A percentile compares a stretch with the other conserved stretches of the same genome.
phyloP scores from a whole-genome alignment of 495 filamentous ascomycete genomes.

The Collariella sp. region DNA sequence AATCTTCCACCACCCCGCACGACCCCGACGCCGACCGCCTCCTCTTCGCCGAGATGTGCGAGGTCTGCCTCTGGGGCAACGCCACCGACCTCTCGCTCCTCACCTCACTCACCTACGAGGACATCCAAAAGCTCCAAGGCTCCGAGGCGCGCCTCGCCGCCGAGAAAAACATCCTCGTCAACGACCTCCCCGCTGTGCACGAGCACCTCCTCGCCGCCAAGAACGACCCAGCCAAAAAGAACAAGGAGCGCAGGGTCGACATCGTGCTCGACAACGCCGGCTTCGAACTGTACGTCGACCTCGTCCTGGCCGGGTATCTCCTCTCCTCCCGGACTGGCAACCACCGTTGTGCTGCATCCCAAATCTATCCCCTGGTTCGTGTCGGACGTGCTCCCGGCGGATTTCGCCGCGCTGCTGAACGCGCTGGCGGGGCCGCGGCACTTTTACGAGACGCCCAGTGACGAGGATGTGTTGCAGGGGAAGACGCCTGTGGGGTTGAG shows the following conservation, averaged over 20 bases:
- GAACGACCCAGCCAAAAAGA: conserved; percentile 33
- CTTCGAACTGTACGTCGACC: conserved; percentile 91
- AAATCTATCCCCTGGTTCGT: conserved; percentile 98
- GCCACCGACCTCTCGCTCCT: conserved; percentile 90
- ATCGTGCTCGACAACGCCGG: conserved; percentile 95
- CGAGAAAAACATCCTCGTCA: conserved; percentile 82
- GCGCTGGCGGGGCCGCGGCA: conserved; percentile 62
- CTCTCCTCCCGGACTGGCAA: conserved; percentile 73
- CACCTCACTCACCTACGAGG: conserved; percentile 83
- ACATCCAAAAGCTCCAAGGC: conserved; percentile 92
- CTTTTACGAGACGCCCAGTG: conserved; percentile 66
- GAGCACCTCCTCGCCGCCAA: conserved; percentile 57
- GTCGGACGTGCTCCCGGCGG: conserved; percentile 78
- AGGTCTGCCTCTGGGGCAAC: conserved; percentile 97
- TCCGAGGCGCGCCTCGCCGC: conserved; percentile 71
- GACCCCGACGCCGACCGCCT: conserved; percentile 63
- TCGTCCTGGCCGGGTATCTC: conserved; percentile 84
- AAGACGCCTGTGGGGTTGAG: conserved; percentile 50
- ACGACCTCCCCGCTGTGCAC: conserved; percentile 71
- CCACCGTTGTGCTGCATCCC: conserved; percentile 79
- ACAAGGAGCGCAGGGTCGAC: conserved; percentile 60
- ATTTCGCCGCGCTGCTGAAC: conserved; percentile 71
- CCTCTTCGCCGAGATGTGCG: conserved; percentile 86
- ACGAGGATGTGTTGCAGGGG: conserved; percentile 52
- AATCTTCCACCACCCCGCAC: conserved; percentile 27